Conservation (phyloP, 805 yeast genomes). For the Saturnispora silvae region DNA sequence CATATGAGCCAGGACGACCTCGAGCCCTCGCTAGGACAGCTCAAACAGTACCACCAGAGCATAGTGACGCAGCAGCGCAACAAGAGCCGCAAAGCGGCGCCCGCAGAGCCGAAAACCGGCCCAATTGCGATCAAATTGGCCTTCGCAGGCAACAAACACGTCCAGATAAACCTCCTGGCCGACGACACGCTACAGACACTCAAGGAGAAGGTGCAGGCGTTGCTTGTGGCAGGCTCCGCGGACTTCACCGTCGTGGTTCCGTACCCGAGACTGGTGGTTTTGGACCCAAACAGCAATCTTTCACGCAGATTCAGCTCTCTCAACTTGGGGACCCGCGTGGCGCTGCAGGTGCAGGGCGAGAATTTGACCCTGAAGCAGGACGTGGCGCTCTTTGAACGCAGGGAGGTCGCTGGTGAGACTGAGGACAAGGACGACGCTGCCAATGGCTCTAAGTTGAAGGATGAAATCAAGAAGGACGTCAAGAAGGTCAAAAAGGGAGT, state of each 20-base stretch:
- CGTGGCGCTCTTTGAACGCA: background rate
- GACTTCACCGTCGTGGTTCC: background rate
- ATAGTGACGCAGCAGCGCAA: slow-evolving; percentile 1
- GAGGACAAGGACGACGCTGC: background rate
- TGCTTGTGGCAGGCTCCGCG: background rate
- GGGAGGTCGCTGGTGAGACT: background rate
- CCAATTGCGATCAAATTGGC: slow-evolving; percentile 2
- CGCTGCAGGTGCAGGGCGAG: background rate
- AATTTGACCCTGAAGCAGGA: background rate
- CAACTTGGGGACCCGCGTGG: slow-evolving; percentile 2
- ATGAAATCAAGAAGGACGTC: background rate
- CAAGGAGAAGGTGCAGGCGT: slow-evolving; percentile 3
- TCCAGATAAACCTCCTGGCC: background rate
- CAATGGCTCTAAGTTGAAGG: background rate
- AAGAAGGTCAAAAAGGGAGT: background rate
- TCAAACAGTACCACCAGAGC: slow-evolving; percentile 3
- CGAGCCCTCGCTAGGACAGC: background rate
- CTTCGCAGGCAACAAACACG: background rate
- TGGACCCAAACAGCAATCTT: slow-evolving; percentile 1
- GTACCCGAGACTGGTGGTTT: slow-evolving; percentile 2
- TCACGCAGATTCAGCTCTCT: background rate
- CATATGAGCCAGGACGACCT: background rate
- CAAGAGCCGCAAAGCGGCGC: background rate
- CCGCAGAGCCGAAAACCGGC: background rate
- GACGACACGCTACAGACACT: background rate